These are phyloP conservation scores for Trapa bicornis DNA, from an alignment of 345 rosid genomes.

Conservation along the genomic window DNA sequence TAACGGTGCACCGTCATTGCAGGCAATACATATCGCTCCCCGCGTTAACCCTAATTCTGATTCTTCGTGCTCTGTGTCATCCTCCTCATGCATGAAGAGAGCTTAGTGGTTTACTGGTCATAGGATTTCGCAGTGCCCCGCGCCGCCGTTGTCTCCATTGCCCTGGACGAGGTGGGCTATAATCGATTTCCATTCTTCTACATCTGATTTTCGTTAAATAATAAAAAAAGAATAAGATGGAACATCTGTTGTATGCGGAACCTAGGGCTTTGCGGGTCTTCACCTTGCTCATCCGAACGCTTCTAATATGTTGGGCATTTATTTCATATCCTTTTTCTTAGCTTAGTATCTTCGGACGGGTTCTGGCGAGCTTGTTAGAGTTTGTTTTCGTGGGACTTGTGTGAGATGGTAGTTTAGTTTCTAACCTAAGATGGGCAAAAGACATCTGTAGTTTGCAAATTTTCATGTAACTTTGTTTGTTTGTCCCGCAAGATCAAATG, in stretches of 20 bases:
- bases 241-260: neutral
- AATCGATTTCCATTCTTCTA: neutral
- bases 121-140: slow-evolving; percentile 1
- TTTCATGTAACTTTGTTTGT: neutral
- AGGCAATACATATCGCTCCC: too few species aligned
- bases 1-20: too few species aligned
- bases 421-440: neutral
- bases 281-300: neutral
- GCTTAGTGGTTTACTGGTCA: neutral
- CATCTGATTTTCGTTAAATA: neutral
- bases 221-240: neutral
- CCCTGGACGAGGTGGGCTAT: neutral
- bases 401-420: neutral
- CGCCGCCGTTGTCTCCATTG: neutral
- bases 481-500: neutral
- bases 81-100: slow-evolving; percentile 3
- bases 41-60: slow-evolving; percentile 1
- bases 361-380: neutral
- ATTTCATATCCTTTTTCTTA: neutral
- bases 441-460: neutral
- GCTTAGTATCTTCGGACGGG: neutral
- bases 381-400: neutral
- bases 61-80: neutral
- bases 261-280: neutral
- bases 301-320: neutral